These are phyloP conservation scores for Epicoccum sorghinum DNA, from an alignment of 2,329 filamentous ascomycete genomes.

Conservation along the genomic window DNA sequence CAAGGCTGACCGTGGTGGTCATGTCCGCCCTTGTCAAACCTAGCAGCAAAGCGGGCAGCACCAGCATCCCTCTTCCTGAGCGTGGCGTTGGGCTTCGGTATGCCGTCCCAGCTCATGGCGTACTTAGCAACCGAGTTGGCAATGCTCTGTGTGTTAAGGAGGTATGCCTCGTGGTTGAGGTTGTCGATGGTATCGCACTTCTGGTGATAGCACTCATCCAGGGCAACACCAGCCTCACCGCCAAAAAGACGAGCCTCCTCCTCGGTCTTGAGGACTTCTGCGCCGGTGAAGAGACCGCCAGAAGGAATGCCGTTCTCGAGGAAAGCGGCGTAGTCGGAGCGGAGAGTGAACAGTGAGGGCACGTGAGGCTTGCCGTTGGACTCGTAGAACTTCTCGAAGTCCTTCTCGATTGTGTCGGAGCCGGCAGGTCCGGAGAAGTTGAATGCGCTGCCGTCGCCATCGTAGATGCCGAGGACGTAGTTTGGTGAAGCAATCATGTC, in stretches of 20 bases:
- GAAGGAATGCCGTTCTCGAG: constrained; percentile 49
- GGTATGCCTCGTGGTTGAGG: constrained; percentile 44
- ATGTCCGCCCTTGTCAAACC: constrained; percentile 37
- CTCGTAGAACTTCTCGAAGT: constrained; percentile 47
- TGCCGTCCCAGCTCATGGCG: constrained; percentile 44
- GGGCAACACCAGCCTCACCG: constrained; percentile 45
- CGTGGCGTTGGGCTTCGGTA: constrained; percentile 38
- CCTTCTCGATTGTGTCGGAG: constrained; percentile 43
- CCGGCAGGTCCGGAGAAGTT: constrained; percentile 47
- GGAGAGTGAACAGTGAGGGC: constrained; percentile 46
- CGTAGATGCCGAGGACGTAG: constrained; percentile 49
- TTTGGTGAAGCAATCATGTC: constrained; percentile 52
- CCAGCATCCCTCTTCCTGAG: constrained; percentile 41
- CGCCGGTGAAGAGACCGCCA: constrained; percentile 50
- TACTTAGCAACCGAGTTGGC: constrained; percentile 49
- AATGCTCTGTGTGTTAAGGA: constrained; percentile 48
- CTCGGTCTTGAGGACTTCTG: constrained; percentile 48
- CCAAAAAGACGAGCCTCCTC: constrained; percentile 47
- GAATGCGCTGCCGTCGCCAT: constrained; percentile 47
- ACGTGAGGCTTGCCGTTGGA: constrained; percentile 39
- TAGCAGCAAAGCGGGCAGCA: constrained; percentile 23
- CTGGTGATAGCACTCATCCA: constrained; percentile 49
- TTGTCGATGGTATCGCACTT: constrained; percentile 47
- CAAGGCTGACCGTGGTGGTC: constrained; percentile 35
- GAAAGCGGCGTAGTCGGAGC: constrained; percentile 51